Base-by-base conservation (phyloP, 2,329 filamentous ascomycete genomes). In the Aureobasidium vineae region DNA sequence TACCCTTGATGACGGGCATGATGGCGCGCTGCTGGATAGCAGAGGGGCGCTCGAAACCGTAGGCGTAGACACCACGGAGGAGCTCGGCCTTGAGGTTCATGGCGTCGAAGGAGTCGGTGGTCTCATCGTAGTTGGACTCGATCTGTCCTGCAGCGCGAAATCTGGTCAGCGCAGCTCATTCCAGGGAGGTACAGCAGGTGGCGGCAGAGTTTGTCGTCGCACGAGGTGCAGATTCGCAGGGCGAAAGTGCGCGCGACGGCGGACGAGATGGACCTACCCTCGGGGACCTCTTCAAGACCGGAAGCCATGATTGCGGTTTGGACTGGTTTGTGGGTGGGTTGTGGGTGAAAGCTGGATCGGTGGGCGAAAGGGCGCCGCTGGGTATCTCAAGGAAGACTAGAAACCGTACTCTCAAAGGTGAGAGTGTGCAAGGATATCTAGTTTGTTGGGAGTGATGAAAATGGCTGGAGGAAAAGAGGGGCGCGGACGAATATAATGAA, bases 101-200 rank as follows among this genome's bases (percentile, higher is more conserved):
- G 76, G 93, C 87, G 83, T 99, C 95, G 84, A 99, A 99, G 70
- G 92, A 97, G 84, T 99, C 96, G 82, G 95, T 94, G 77, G 94
- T 93, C 88, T 98, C 93, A 87, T 99, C 95, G 85, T 98, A 99
- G 91, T 99, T 99, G 80, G 93, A 97, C 88, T 99, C 96, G 87
- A 99, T 99, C 85, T 96, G 92, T 83, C 90, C 94, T 97, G 80
- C 76, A 79, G 67, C 68, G 64, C 36, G 33, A n/a, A 60, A 43
- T 16, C 5, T 41, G n/a, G 64, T 66, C 54, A 66, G 64, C 63
- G 63, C 63, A 47, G 50, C 16, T 56, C 49, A 23, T 33, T n/a
- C 19, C 21, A 54, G 19, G 11, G 7, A 13, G 19, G 33, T 36
- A 40, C n/a, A 41, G 13, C 43, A 26, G 10, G 40, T 10, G 13